Base-by-base conservation (phyloP, 1,139 yeast genomes). In the Blastobotrys elegans region DNA sequence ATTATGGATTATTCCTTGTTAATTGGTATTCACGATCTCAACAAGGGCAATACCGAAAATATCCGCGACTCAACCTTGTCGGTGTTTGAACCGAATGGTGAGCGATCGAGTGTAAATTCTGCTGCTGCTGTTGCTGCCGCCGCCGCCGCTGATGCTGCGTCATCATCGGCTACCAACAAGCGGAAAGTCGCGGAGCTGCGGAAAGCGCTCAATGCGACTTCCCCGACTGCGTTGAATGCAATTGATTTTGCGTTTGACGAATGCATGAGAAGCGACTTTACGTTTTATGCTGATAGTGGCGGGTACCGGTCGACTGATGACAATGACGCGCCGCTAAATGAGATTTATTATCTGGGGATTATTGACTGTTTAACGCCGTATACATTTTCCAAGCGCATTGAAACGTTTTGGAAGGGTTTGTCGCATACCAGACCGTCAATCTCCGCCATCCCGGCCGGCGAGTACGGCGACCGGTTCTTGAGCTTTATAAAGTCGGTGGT, bases 1-100 rank as follows among this genome's bases (percentile, higher is more conserved):
- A 90, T 87, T 31, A 94, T 94, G 99, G 99, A 94, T 65, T 94
- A 94, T 66, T 88, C 96, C 0, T 73, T 94, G 52, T 70, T 94
- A 43, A 69, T 94, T 46, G 99, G 98, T 0, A 75, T 90, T 31
- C 97, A 89, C 64, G 94, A 89, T 62, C 72, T 81, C 49, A 72
- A 73, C 43, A 72, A 74, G 56, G 84, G 84, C 13, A 79, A 80
- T 55, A 68, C 73, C 1, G 74, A 67, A 43, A 60, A 65, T 33
- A 62, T 67, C 24, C 63, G 72, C 17, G 71, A 65, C 44, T 63
- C 64, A 20, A 66, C 69, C 13, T 51, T 66, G 46, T 62, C 64
- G 24, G 69, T 68, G 34, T 67, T 65, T 49, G 67, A 68, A 46
- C 72, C 72, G 1, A 64, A 61, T 21, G 56, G 56, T 2, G 43